Conservation (phyloP, 306 rosid genomes). For the Aeschynomene evenia region DNA sequence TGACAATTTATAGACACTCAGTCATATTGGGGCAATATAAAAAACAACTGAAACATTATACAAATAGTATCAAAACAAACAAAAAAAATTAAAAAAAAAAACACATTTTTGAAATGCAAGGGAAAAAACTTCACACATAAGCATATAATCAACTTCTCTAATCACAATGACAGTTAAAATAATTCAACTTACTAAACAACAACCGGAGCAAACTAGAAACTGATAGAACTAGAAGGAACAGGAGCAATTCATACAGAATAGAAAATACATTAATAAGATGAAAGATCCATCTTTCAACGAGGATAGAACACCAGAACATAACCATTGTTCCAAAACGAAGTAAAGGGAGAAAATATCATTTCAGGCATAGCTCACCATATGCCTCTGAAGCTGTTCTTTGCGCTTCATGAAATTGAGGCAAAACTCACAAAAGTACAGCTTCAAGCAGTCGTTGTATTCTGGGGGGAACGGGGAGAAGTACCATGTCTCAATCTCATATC, state of each 20-base stretch:
- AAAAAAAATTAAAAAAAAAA: background rate
- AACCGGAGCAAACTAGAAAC: constrained; percentile 7
- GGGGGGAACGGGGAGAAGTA: constrained; percentile 98
- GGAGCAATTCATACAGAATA: background rate
- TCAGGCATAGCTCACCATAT: constrained; percentile 79
- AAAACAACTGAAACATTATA: background rate
- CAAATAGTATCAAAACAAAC: too few species aligned
- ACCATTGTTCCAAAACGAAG: constrained; percentile 18
- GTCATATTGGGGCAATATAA: background rate
- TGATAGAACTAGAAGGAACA: constrained; percentile 1
- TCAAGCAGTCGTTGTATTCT: constrained; percentile 89
- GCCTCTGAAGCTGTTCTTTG: constrained; percentile 99
- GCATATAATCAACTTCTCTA: background rate
- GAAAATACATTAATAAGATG: constrained; percentile 8
- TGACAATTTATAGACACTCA: background rate
- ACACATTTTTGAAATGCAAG: background rate
- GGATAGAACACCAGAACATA: background rate
- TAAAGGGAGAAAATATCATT: constrained; percentile 16
- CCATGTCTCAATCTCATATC: constrained; percentile 99
- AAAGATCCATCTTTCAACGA: constrained; percentile 5
- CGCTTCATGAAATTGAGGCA: constrained; percentile 99
- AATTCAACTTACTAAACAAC: constrained; percentile 8
- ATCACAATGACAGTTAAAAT: background rate
- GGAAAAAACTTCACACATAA: background rate
- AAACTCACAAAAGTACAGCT: constrained; percentile 93